Evolutionary conservation across 2,329 filamentous ascomycete species (phyloP).

Genomic region (Zymoseptoria pseudotritici): DNA sequence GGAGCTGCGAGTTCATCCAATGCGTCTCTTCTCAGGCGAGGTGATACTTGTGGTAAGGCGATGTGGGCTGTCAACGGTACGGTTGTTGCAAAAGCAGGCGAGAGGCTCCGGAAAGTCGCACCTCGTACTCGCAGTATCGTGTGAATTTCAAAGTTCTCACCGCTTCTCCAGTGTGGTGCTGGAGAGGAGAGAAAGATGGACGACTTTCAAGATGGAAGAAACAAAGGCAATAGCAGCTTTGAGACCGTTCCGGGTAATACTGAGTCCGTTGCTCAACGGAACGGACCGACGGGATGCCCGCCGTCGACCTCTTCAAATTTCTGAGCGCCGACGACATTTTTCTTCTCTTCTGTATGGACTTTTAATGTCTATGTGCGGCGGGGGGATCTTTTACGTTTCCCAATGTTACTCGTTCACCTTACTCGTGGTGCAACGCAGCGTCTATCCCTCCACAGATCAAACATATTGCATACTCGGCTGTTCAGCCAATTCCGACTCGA

Average conservation of each 20-base stretch:
- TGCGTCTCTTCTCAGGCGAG: background rate
- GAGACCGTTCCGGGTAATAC: background rate
- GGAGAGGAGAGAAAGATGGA: background rate
- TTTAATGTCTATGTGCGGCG: conserved; percentile 8
- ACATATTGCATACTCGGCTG: conserved; percentile 28
- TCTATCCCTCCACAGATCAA: conserved; percentile 30
- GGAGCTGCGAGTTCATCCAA: background rate
- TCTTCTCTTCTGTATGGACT: conserved; percentile 3
- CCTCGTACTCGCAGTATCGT: background rate
- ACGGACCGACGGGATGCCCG: background rate
- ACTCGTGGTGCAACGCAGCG: conserved; percentile 24
- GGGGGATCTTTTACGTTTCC: conserved; percentile 6
- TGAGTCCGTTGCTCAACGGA: background rate
- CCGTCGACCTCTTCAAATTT: background rate
- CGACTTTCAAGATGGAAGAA: background rate
- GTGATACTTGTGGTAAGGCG: background rate
- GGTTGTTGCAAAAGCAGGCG: background rate
- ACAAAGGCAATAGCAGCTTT: background rate
- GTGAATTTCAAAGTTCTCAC: background rate
- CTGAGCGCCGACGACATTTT: background rate
- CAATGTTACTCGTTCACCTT: conserved; percentile 14
- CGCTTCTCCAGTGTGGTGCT: background rate
- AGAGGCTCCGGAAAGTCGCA: background rate
- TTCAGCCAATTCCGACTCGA: conserved; percentile 28
- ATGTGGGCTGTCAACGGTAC: background rate